Percentiles rank a stretch among this genome's conserved stretches.
Conservation (phyloP, 768 basidiomycete genomes). For the Tricholoma bakamatsutake region DNA sequence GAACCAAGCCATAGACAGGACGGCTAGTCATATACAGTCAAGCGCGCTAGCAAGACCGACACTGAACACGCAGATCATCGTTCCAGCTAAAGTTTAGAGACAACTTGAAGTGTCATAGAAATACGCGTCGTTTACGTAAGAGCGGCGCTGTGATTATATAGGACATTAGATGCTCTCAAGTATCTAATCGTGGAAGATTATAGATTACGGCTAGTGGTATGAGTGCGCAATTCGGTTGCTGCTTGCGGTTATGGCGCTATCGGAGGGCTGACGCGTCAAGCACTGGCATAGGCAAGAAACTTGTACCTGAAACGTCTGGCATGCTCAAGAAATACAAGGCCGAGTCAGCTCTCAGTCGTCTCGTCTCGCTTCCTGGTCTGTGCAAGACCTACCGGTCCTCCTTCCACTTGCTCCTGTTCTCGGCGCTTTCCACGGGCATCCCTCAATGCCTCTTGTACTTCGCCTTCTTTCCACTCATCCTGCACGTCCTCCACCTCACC, state of each 20-base stretch:
- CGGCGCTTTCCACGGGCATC: slow-evolving; percentile 6
- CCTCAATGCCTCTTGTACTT: slow-evolving; percentile 10
- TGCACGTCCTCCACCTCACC: slow-evolving; percentile 63
- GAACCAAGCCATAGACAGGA: too few species aligned
- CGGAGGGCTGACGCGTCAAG: neutral
- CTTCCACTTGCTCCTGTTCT: slow-evolving; percentile 4
- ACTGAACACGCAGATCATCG: too few species aligned
- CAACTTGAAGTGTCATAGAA: too few species aligned
- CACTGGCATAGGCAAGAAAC: neutral
- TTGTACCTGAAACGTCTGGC: neutral
- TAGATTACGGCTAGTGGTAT: neutral
- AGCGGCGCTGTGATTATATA: neutral
- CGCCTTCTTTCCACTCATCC: slow-evolving; percentile 8
- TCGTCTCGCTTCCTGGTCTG: neutral
- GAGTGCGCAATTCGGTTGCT: neutral
- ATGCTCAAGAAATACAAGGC: too few species aligned
- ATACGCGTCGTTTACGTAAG: too few species aligned
- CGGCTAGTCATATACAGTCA: too few species aligned
- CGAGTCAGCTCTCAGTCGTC: neutral
- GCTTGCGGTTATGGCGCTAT: neutral
- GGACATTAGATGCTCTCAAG: neutral
- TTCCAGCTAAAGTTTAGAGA: too few species aligned
- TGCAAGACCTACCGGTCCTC: neutral
- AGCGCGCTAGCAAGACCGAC: too few species aligned
- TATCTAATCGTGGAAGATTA: neutral